Conservation (phyloP, 2,329 filamentous ascomycete species). For the Pseudogymnoascus sp. region DNA sequence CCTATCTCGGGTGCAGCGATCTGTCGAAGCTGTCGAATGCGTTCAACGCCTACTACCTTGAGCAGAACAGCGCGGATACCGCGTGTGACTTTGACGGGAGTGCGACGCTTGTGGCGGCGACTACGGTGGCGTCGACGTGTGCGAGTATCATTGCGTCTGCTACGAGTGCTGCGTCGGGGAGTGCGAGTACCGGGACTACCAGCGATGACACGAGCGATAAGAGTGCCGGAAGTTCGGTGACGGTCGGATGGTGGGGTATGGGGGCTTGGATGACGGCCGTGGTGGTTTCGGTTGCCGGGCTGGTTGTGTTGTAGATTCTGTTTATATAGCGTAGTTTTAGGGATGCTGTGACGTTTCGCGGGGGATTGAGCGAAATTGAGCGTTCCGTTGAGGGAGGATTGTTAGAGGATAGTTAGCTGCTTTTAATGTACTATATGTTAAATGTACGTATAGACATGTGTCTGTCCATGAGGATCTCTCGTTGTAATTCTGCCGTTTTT, state of each 20-base stretch:
- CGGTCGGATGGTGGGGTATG: neutral
- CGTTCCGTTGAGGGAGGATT: neutral
- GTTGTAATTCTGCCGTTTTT: too few species aligned
- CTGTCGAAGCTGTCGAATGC: slow-evolving; percentile 63
- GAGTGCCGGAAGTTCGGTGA: neutral
- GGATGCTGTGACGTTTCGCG: neutral
- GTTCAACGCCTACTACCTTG: slow-evolving; percentile 53
- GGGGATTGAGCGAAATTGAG: neutral
- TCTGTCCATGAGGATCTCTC: neutral
- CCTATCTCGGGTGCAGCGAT: slow-evolving; percentile 66
- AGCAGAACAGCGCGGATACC: slow-evolving; percentile 29
- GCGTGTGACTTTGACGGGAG: slow-evolving; percentile 66
- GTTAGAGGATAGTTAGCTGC: neutral
- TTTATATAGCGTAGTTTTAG: neutral
- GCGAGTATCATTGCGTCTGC: neutral
- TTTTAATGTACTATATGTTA: neutral
- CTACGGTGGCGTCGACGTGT: slow-evolving; percentile 44
- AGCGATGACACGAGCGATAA: neutral
- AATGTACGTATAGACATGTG: neutral
- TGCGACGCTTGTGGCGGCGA: slow-evolving; percentile 45
- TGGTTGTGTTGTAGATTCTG: neutral
- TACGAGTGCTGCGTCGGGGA: neutral
- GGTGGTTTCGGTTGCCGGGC: neutral
- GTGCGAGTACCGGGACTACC: neutral
- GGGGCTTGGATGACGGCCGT: neutral